These are phyloP conservation scores for Penicilliopsis zonata DNA, from an alignment of 495 filamentous ascomycete genomes.

Conservation along the genomic window DNA sequence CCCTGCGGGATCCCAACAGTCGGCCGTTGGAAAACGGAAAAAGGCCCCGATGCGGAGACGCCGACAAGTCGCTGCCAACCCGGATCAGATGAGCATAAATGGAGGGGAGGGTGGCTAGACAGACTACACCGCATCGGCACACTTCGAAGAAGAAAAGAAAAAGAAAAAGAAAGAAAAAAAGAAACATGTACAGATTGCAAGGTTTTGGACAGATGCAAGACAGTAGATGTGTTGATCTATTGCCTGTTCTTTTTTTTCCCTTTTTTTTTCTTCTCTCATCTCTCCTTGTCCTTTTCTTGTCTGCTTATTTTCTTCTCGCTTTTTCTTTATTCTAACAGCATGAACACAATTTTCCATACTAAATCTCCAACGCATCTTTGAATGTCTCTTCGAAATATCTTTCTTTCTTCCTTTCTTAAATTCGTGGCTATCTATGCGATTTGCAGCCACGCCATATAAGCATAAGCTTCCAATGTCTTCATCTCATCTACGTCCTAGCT, in stretches of 20 bases:
- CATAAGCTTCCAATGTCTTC: too few relatives aligned
- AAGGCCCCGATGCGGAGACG: slow-evolving; percentile 40
- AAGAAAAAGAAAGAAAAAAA: neutral
- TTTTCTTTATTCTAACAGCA: neutral
- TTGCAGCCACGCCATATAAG: too few relatives aligned
- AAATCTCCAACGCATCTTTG: neutral
- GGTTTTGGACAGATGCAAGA: neutral
- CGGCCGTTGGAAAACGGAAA: slow-evolving; percentile 33
- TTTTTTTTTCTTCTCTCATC: neutral
- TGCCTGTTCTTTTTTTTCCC: slow-evolving; percentile 1
- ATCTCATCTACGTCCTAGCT: too few relatives aligned
- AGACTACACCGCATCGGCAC: neutral
- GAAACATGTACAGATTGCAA: neutral
- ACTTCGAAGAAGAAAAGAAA: neutral
- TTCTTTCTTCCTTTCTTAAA: too few relatives aligned
- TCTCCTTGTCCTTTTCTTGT: slow-evolving; percentile 1
- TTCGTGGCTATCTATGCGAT: too few relatives aligned
- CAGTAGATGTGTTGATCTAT: neutral
- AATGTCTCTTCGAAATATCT: slow-evolving; percentile 4
- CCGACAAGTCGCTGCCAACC: slow-evolving; percentile 13
- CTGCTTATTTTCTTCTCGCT: neutral
- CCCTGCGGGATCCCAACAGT: slow-evolving; percentile 15
- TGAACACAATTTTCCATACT: neutral
- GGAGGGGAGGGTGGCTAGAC: slow-evolving; percentile 16
- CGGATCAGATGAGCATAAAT: slow-evolving; percentile 27